Percentiles rank a stretch among this genome's conserved stretches.
phyloP scores from a whole-genome alignment of 257 asterid genomes.

The Ballota nigra region DNA sequence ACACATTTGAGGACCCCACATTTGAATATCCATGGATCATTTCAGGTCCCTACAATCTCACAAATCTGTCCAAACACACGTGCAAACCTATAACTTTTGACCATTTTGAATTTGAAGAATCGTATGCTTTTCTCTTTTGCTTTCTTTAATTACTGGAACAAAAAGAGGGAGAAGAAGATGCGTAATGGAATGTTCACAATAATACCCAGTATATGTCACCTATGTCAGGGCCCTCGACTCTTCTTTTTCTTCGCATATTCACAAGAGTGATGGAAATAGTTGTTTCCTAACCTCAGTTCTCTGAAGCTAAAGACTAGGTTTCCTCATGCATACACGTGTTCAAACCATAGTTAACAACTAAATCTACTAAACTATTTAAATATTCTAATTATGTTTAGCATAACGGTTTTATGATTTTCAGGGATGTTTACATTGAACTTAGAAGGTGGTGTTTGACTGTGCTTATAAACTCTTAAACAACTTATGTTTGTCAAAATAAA shows the following conservation, averaged over 20 bases:
- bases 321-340: conserved; percentile 23
- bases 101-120: conserved; percentile 45
- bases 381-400: no score
- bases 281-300: background rate
- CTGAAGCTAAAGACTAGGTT: conserved; percentile 30
- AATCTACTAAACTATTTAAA: background rate
- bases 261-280: conserved; percentile 12
- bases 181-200: conserved; percentile 18
- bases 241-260: conserved; percentile 30
- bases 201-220: no score
- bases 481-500: no score
- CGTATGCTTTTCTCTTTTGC: conserved; percentile 33
- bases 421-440: background rate
- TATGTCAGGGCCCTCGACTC: no score
- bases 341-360: background rate
- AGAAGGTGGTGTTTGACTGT: no score
- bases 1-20: no score
- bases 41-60: conserved; percentile 23
- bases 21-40: background rate
- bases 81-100: conserved; percentile 34
- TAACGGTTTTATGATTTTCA: background rate
- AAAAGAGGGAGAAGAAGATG: conserved; percentile 28
- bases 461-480: no score
- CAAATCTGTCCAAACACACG: conserved; percentile 22
- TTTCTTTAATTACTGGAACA: conserved; percentile 12